These are phyloP conservation scores for Cryphonectria parasitica DNA, from an alignment of 2,329 filamentous ascomycete species.

Conservation along the genomic window DNA sequence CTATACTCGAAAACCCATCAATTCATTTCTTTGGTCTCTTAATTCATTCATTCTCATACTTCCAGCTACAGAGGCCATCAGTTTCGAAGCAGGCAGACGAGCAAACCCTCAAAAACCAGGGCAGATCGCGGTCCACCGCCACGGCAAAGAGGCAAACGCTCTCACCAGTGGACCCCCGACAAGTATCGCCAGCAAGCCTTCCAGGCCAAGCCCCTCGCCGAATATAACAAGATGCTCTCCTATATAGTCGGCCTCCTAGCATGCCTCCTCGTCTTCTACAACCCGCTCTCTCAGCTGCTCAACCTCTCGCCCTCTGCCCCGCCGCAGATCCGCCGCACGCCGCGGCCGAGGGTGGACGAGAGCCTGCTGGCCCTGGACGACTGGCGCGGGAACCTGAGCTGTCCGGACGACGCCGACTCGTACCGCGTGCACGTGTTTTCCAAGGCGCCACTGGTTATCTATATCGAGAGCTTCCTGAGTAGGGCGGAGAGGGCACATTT, in stretches of 20 bases:
- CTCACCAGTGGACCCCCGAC: neutral
- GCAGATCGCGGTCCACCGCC: neutral
- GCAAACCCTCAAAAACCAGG: neutral
- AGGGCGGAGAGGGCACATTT: conserved; percentile 50
- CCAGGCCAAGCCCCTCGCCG: too few relatives aligned
- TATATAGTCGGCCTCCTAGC: conserved; percentile 49
- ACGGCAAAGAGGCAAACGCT: neutral
- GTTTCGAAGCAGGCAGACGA: neutral
- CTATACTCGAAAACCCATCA: neutral
- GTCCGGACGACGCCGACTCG: conserved; percentile 40
- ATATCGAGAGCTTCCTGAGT: conserved; percentile 56
- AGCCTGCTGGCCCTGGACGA: conserved; percentile 54
- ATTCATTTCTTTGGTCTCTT: neutral
- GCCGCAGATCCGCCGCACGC: conserved; percentile 40
- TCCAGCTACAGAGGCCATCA: neutral
- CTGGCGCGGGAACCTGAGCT: conserved; percentile 39
- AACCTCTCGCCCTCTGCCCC: conserved; percentile 34
- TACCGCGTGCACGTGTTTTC: conserved; percentile 54
- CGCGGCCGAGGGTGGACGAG: conserved; percentile 53
- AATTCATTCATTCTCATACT: neutral
- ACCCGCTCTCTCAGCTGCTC: conserved; percentile 47
- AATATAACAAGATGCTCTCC: conserved; percentile 45
- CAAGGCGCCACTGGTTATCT: conserved; percentile 56
- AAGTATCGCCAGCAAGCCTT: neutral
- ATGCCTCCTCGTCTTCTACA: conserved; percentile 48